These are phyloP conservation scores for Stemphylium vesicarium DNA, from an alignment of 2,329 filamentous ascomycete species.

Conservation along the genomic window DNA sequence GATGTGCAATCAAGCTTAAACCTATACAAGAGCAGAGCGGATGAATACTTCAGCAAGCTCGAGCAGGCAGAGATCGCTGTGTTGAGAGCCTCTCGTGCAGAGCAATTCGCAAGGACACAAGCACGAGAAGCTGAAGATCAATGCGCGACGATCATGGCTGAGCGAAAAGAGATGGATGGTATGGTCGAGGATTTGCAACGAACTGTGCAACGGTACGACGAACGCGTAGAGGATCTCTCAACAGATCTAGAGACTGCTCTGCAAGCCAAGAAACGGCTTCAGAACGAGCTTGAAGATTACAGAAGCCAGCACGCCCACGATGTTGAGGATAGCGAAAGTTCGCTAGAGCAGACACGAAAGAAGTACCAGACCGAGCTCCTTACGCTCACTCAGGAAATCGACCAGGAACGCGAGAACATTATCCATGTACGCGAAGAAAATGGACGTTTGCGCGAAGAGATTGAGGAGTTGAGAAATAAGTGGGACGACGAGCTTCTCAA, in stretches of 20 bases:
- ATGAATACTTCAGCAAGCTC: constrained; percentile 96
- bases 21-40: constrained; percentile 88
- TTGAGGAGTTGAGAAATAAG: constrained; percentile 92
- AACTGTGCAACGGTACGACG: constrained; percentile 87
- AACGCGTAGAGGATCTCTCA: constrained; percentile 87
- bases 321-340: constrained; percentile 94
- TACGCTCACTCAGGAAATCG: constrained; percentile 86
- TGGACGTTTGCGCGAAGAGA: constrained; percentile 86
- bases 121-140: constrained; percentile 90
- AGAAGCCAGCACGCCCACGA: constrained; percentile 93
- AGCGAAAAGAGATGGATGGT: constrained; percentile 87
- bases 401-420: constrained; percentile 89
- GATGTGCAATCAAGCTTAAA: constrained; percentile 85
- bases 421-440: constrained; percentile 85
- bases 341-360: constrained; percentile 94
- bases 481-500: constrained; percentile 99
- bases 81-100: constrained; percentile 86
- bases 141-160: constrained; percentile 87
- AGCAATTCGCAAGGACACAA: constrained; percentile 92
- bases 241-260: constrained; percentile 85
- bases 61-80: constrained; percentile 97
- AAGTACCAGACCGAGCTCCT: constrained; percentile 97
- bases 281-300: constrained; percentile 98
- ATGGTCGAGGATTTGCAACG: constrained; percentile 88
- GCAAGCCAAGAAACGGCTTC: constrained; percentile 90